Evolutionary conservation across 768 basidiomycete species (phyloP).

Genomic region (Chalciporus piperatus): DNA sequence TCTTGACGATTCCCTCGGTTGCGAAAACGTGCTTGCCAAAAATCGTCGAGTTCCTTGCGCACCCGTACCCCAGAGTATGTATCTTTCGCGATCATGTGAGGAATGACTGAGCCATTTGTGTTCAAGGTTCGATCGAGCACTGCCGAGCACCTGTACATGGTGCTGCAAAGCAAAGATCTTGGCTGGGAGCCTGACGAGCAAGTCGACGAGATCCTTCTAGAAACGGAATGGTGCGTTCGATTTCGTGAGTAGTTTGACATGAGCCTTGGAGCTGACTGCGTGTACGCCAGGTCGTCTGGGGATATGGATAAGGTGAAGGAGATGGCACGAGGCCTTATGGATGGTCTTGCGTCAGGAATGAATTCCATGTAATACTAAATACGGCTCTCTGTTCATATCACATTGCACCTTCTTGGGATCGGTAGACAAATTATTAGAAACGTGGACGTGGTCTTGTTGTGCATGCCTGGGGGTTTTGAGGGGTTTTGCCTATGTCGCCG

Average conservation of each 20-base stretch:
- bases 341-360: slow-evolving; percentile 35
- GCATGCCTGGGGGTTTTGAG: neutral
- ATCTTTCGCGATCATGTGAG: slow-evolving; percentile 11
- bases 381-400: neutral
- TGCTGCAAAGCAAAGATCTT: slow-evolving; percentile 68
- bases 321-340: slow-evolving; percentile 41
- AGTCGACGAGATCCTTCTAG: slow-evolving; percentile 66
- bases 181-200: slow-evolving; percentile 57
- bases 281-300: slow-evolving; percentile 46
- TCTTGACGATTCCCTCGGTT: slow-evolving; percentile 52
- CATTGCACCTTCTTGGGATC: neutral
- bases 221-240: slow-evolving; percentile 73
- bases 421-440: neutral
- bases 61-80: slow-evolving; percentile 77
- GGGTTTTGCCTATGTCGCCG: neutral
- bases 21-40: slow-evolving; percentile 39
- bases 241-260: slow-evolving; percentile 5
- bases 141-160: slow-evolving; percentile 80
- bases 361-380: slow-evolving; percentile 19
- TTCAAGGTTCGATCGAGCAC: slow-evolving; percentile 72
- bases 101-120: slow-evolving; percentile 5
- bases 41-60: slow-evolving; percentile 64
- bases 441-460: neutral
- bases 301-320: slow-evolving; percentile 38
- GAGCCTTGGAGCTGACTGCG: slow-evolving; percentile 25